A percentile compares a stretch with the other conserved stretches of the same genome.
phyloP scores from a whole-genome alignment of 129 eudicot genomes.

The Rutidosis leptorrhynchoides region DNA sequence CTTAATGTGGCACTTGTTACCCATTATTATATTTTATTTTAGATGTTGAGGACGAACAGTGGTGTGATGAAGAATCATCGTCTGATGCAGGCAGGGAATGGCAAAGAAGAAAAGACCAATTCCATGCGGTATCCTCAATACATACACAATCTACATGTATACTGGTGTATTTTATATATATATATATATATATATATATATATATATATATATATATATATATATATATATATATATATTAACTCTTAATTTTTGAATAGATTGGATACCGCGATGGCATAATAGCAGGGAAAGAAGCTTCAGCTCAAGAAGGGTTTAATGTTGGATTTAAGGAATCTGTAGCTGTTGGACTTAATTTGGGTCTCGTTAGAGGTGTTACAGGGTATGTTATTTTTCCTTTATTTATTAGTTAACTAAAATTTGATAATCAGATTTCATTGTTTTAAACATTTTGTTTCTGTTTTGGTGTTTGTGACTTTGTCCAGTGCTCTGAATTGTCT shows the following conservation, averaged over 20 bases:
- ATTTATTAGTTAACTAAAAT: background rate
- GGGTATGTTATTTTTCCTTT: constrained; percentile 40
- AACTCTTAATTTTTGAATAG: constrained; percentile 33
- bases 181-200: no score
- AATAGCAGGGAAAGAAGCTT: constrained; percentile 74
- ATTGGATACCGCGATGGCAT: constrained; percentile 80
- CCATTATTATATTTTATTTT: background rate
- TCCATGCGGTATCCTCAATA: constrained; percentile 50
- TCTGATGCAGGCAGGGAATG: constrained; percentile 74
- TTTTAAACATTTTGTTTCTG: background rate
- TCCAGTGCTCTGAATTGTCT: constrained; percentile 56
- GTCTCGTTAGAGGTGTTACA: constrained; percentile 71
- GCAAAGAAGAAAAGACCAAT: constrained; percentile 64
- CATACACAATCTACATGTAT: background rate
- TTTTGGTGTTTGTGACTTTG: background rate
- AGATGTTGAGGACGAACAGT: constrained; percentile 41
- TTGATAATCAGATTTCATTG: background rate
- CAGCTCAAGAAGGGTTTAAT: constrained; percentile 77
- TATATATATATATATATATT: no score
- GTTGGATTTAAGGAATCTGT: constrained; percentile 65
- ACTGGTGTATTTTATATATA: no score
- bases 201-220: no score
- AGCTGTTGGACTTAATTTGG: constrained; percentile 59
- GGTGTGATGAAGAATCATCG: constrained; percentile 31
- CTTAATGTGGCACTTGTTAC: background rate